phyloP scores from a whole-genome alignment of 2,329 filamentous ascomycete genomes.

The Ceratocystis smalleyi region DNA sequence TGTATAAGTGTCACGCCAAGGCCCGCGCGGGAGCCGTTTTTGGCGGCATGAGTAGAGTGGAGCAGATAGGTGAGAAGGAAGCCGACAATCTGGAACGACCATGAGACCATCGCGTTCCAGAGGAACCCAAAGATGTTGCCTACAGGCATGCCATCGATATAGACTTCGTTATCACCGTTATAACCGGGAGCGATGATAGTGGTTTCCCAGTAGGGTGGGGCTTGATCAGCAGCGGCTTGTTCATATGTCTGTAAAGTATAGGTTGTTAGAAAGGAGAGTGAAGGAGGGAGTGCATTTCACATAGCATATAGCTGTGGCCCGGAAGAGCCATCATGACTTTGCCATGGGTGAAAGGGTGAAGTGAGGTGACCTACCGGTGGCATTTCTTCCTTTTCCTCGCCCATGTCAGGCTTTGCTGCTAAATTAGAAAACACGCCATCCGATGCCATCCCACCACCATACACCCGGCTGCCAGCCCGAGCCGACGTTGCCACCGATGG shows the following conservation, averaged over 20 bases:
- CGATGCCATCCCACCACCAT: constrained; percentile 61
- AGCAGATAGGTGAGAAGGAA: constrained; percentile 96
- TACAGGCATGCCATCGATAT: constrained; percentile 88
- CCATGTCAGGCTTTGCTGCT: constrained; percentile 72
- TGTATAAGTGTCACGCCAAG: constrained; percentile 91
- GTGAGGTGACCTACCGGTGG: constrained; percentile 55
- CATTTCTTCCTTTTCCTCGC: constrained; percentile 63
- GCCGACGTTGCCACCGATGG: neutral
- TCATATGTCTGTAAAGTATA: constrained; percentile 61
- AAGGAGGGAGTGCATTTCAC: constrained; percentile 20
- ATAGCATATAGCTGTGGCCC: too few relatives aligned
- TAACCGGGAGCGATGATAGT: constrained; percentile 89
- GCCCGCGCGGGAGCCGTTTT: constrained; percentile 88
- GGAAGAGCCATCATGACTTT: too few relatives aligned
- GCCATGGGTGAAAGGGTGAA: neutral
- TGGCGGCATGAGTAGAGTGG: constrained; percentile 94
- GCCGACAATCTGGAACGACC: constrained; percentile 91
- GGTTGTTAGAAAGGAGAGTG: constrained; percentile 20
- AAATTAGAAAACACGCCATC: constrained; percentile 96
- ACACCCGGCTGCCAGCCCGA: constrained; percentile 27
- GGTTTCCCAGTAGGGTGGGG: constrained; percentile 97
- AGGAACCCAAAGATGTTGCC: constrained; percentile 75
- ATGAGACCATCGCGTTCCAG: constrained; percentile 92
- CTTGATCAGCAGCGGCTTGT: constrained; percentile 90
- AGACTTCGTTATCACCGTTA: constrained; percentile 84